A percentile compares a stretch with the other conserved stretches of the same genome.
phyloP scores from a whole-genome alignment of 2,329 filamentous ascomycete species.

The Fusarium sterilihyphosum region DNA sequence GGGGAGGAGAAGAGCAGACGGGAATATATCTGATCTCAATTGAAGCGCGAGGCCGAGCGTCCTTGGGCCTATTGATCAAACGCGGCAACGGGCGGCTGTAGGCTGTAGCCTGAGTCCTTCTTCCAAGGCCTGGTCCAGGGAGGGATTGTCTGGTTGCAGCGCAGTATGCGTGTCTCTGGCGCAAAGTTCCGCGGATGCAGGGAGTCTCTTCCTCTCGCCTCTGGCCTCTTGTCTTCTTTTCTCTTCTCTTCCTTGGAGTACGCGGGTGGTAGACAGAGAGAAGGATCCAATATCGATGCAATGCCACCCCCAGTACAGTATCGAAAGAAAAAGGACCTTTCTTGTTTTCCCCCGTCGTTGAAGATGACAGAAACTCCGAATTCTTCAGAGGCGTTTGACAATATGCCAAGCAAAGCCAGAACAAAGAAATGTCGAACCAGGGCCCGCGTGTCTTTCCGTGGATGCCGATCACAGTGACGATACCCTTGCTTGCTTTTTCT shows the following conservation, averaged over 20 bases:
- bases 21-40: constrained; percentile 16
- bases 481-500: not conserved
- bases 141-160: constrained; percentile 21
- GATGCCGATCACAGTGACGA: constrained; percentile 4
- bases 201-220: not conserved
- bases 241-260: not conserved
- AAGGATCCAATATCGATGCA: not conserved
- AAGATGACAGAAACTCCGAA: not conserved
- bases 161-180: constrained; percentile 4
- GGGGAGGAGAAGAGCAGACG: not conserved
- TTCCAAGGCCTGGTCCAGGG: not conserved
- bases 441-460: not conserved
- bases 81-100: constrained; percentile 26
- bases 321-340: not conserved
- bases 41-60: constrained; percentile 15
- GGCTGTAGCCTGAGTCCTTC: not conserved
- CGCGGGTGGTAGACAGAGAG: not conserved
- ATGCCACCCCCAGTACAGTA: not conserved
- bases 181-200: not conserved
- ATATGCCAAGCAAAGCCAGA: not conserved
- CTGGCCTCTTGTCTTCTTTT: not conserved
- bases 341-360: not conserved
- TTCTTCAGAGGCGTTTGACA: constrained; percentile 12
- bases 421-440: constrained; percentile 17
- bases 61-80: constrained; percentile 13